Conservation (phyloP, 2,329 filamentous ascomycete genomes). For the Scedosporium boydii region DNA sequence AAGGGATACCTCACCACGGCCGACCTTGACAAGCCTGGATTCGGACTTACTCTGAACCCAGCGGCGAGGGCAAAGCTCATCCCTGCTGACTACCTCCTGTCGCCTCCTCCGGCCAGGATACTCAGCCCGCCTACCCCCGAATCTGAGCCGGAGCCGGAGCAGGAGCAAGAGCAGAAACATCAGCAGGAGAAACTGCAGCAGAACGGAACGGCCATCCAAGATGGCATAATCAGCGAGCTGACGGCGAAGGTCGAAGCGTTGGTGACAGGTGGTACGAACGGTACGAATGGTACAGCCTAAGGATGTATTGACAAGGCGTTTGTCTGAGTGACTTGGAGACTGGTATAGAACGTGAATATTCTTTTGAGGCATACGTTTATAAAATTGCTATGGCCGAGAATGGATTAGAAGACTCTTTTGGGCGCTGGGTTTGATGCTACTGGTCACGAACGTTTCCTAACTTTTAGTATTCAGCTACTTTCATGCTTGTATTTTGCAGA, state of each 20-base stretch:
- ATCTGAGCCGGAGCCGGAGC: not conserved
- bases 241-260: conserved; percentile 25
- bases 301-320: not conserved
- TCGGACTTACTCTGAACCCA: conserved; percentile 80
- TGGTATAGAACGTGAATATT: not conserved
- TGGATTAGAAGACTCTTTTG: not conserved
- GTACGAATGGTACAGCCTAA: not conserved
- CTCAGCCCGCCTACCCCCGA: conserved; percentile 21
- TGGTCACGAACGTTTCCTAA: not conserved
- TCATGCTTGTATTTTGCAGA: not conserved
- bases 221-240: conserved; percentile 21
- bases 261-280: conserved; percentile 12
- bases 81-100: conserved; percentile 63
- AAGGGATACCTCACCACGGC: conserved; percentile 73
- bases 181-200: conserved; percentile 8
- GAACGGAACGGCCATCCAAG: conserved; percentile 3
- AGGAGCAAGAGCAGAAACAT: conserved; percentile 1
- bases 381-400: not conserved
- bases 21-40: conserved; percentile 80
- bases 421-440: not conserved
- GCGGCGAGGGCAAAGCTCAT: conserved; percentile 62
- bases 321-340: not conserved
- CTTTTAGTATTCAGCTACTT: not conserved
- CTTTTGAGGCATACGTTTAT: not conserved
- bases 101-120: conserved; percentile 47